Base-by-base conservation (phyloP, 441 rosid genomes). In the Populus hybrid region DNA sequence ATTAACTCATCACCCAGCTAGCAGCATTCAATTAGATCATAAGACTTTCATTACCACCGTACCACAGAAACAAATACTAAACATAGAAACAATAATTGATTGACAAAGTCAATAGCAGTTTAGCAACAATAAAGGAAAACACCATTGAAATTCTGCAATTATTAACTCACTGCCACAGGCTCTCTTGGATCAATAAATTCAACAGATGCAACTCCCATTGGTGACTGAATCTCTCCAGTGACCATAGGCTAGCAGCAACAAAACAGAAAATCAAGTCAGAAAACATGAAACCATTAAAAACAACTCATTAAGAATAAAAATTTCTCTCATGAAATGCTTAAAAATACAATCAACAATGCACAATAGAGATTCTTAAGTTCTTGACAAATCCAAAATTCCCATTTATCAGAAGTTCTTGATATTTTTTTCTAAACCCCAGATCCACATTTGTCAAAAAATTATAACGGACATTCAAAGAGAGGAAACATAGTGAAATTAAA, bases 161-260 rank as follows among this genome's bases (percentile, higher is more conserved):
- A 20, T 29, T 38, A 69, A 87, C 94, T 74, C 78, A 95, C 97
- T 92, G 89, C 94, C 23, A 93, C 89, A 40, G 98, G 98, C 83
- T 93, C 93, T 78, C 96, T 89, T 28, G 99, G 97, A 85, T 95
- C 97, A 70, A 95, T 82, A 84, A 95, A 93, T 80, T 95, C 98
- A 87, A 95, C 98, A 23, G 94, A 85, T 69, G 98, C 98, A 78
- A 91, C 77, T 69, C 94, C 97, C 90, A 95, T 77, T 63, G 99
- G 99, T 40, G 99, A 86, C 88, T 90, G 95, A 83, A 95, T 93
- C 88, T 93, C 97, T 56, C 99, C 99, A 1, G 87, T 75, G 63
- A 93, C 87, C 2, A 91, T 92, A 61, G 98, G 99, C 99, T 95
- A 87, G 45, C 26, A 80, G 69, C 3, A 80, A 59, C 66, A 69